These are phyloP conservation scores for Elsinoe perseae DNA, from an alignment of 2,329 filamentous ascomycete genomes.

Conservation along the genomic window DNA sequence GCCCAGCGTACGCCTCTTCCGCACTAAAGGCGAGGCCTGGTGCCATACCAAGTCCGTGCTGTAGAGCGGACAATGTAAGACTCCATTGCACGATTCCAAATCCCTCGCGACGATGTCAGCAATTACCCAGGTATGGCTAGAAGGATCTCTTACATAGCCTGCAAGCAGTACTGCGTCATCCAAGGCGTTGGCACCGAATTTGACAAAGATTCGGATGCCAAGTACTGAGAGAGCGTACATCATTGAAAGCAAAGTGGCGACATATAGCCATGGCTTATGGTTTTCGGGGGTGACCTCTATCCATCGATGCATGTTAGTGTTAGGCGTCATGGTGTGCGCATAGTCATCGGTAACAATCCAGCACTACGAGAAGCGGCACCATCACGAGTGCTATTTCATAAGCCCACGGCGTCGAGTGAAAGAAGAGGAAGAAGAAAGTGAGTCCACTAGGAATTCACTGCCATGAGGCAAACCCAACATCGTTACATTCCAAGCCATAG, in stretches of 20 bases:
- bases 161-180: not conserved
- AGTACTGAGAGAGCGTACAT: conserved; percentile 11
- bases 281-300: conserved; percentile 9
- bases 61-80: not conserved
- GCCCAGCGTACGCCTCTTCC: not conserved
- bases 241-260: conserved; percentile 11
- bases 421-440: not conserved
- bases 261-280: conserved; percentile 14
- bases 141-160: not conserved
- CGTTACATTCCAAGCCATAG: no score
- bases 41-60: conserved; percentile 8
- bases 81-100: conserved; percentile 5
- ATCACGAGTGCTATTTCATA: no score
- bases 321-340: not conserved
- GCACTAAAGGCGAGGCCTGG: not conserved
- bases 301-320: not conserved
- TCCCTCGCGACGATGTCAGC: not conserved
- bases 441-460: no score
- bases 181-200: not conserved
- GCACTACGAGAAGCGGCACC: not conserved
- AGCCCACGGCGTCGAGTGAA: no score
- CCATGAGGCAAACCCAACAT: no score
- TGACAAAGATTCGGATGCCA: conserved; percentile 4
- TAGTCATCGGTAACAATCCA: not conserved
- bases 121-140: not conserved